Evolutionary conservation across 31 red algal genomes (phyloP).

Genomic region (Odonthalia washingtoniensis): DNA sequence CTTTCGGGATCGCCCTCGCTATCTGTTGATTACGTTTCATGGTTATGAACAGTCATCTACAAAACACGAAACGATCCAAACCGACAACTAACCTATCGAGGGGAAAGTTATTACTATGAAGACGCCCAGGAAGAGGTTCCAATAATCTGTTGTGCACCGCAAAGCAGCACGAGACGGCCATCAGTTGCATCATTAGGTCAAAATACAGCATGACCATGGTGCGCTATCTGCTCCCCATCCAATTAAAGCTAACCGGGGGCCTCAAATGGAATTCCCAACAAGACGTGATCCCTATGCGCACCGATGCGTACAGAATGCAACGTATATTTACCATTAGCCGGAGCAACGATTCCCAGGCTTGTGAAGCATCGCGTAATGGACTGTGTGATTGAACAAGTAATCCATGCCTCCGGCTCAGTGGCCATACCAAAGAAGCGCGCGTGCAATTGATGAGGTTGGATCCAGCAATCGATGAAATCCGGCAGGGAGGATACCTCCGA

Average conservation of each 20-base stretch:
- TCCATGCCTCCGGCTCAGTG: not conserved
- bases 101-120: no score
- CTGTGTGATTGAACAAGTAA: not conserved
- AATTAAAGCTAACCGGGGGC: slow-evolving; percentile 37
- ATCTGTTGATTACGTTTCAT: no score
- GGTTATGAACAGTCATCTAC: no score
- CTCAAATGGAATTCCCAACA: slow-evolving; percentile 5
- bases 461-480: no score
- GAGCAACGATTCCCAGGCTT: not conserved
- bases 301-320: slow-evolving; percentile 42
- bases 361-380: not conserved
- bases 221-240: slow-evolving; percentile 27
- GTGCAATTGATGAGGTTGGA: no score
- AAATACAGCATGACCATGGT: slow-evolving; percentile 24
- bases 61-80: no score
- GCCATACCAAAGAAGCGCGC: not conserved
- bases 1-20: no score
- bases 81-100: no score
- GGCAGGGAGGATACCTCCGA: no score
- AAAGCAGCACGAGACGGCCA: not conserved
- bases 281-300: slow-evolving; percentile 42
- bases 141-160: no score
- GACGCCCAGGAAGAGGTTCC: no score
- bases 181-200: slow-evolving; percentile 14
- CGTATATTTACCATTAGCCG: slow-evolving; percentile 12